Percentiles rank a stretch among this genome's conserved stretches.
These are phyloP conservation scores for Suillus clintonianus DNA, from an alignment of 768 basidiomycete species.

Conservation along the genomic window DNA sequence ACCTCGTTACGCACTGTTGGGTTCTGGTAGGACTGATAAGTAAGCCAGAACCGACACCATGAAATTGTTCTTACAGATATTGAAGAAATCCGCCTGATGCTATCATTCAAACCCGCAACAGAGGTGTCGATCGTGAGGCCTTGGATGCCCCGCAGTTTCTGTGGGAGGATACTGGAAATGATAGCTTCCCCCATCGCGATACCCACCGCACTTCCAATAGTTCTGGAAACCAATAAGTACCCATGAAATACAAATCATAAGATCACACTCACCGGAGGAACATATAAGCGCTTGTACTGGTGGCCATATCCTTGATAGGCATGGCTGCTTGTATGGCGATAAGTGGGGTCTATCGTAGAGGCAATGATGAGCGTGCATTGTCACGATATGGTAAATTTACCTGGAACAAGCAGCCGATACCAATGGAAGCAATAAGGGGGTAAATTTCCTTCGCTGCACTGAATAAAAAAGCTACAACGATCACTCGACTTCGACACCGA, in stretches of 20 bases:
- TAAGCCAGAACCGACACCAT: neutral
- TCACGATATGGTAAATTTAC: conserved; percentile 4
- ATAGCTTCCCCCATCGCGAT: conserved; percentile 75
- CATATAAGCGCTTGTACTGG: conserved; percentile 37
- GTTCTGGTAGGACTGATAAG: conserved; percentile 23
- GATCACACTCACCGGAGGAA: conserved; percentile 29
- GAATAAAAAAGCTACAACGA: conserved; percentile 4
- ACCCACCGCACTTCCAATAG: conserved; percentile 72
- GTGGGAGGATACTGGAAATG: conserved; percentile 53
- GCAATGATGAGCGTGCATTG: neutral
- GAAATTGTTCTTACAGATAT: conserved; percentile 20
- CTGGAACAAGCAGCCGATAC: conserved; percentile 37
- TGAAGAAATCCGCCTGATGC: conserved; percentile 44
- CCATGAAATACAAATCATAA: neutral
- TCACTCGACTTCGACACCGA: neutral
- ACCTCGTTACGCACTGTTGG: conserved; percentile 30
- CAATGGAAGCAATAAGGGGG: conserved; percentile 32
- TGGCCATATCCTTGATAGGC: conserved; percentile 46
- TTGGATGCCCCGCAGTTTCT: conserved; percentile 14
- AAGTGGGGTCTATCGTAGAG: conserved; percentile 23
- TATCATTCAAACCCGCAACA: conserved; percentile 45
- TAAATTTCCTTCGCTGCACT: conserved; percentile 34
- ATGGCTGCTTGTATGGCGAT: conserved; percentile 47
- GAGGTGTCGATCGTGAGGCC: conserved; percentile 40
- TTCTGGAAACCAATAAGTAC: conserved; percentile 37